phyloP scores from a whole-genome alignment of 2,329 filamentous ascomycete species.

The Lecanosticta acicola region DNA sequence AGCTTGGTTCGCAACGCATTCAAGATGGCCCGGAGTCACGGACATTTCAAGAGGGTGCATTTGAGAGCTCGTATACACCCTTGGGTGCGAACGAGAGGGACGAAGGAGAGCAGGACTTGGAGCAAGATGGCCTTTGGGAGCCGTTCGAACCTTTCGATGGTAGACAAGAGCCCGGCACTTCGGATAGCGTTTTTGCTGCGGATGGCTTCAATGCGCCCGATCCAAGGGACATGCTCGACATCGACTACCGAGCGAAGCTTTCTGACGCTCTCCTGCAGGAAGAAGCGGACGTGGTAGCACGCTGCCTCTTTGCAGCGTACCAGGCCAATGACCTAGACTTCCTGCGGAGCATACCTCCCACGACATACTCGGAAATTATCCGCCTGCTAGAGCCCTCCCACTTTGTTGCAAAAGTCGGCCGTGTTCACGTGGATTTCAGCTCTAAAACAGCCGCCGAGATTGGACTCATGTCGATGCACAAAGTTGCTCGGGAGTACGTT shows the following conservation, averaged over 20 bases:
- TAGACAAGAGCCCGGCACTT: too few species aligned
- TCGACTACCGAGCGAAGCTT: slow-evolving; percentile 23
- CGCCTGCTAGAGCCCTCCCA: slow-evolving; percentile 55
- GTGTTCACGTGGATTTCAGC: slow-evolving; percentile 48
- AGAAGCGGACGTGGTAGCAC: slow-evolving; percentile 22
- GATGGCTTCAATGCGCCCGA: too few species aligned
- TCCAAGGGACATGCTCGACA: slow-evolving; percentile 18
- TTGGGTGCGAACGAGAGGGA: too few species aligned
- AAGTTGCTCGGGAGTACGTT: slow-evolving; percentile 38
- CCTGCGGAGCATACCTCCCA: slow-evolving; percentile 43
- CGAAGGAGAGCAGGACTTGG: neutral
- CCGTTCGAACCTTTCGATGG: too few species aligned
- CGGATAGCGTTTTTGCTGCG: too few species aligned
- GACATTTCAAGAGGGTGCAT: too few species aligned
- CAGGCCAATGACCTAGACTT: slow-evolving; percentile 24
- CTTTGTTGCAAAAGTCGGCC: slow-evolving; percentile 44
- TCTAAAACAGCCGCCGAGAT: slow-evolving; percentile 41
- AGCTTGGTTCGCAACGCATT: too few species aligned
- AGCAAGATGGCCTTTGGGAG: slow-evolving; percentile 1
- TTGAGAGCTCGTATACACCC: too few species aligned
- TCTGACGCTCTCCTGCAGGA: slow-evolving; percentile 17
- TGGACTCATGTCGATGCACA: slow-evolving; percentile 35
- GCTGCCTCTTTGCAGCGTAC: slow-evolving; percentile 25
- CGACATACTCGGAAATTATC: slow-evolving; percentile 60
- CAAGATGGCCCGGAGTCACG: too few species aligned